A percentile compares a stretch with the other conserved stretches of the same genome.
phyloP scores from a whole-genome alignment of 306 rosid genomes.

The Castanospermum australe region DNA sequence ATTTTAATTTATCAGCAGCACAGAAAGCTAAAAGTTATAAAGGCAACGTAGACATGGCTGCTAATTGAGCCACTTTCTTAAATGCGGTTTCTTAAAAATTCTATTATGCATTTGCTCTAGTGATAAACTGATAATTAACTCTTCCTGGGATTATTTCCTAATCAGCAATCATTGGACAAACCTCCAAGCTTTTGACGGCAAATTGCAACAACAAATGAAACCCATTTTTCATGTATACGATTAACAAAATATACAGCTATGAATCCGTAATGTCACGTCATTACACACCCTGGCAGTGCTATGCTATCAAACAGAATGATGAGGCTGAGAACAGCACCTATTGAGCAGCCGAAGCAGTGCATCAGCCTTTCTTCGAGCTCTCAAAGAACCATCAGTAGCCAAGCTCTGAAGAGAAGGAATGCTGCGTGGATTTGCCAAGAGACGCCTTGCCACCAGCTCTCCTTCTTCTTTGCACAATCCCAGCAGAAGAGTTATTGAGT shows the following conservation, averaged over 20 bases:
- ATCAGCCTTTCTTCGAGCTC: slow-evolving; percentile 80
- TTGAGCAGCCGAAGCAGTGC: slow-evolving; percentile 80
- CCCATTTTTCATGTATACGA: slow-evolving; percentile 23
- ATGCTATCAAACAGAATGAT: slow-evolving; percentile 39
- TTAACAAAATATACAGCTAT: slow-evolving; percentile 45
- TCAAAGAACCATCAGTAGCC: slow-evolving; percentile 74
- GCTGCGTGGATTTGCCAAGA: slow-evolving; percentile 76
- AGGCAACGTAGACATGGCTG: background rate
- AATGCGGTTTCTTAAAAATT: background rate
- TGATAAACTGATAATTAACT: background rate
- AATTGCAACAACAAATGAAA: slow-evolving; percentile 15
- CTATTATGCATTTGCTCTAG: background rate
- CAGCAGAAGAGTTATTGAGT: slow-evolving; percentile 66
- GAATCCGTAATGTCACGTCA: background rate
- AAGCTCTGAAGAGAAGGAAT: slow-evolving; percentile 84
- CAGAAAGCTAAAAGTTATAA: background rate
- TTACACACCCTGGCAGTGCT: background rate
- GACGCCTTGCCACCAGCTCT: slow-evolving; percentile 63
- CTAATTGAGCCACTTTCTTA: background rate
- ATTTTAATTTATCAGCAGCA: background rate
- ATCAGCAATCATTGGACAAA: background rate
- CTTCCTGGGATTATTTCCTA: background rate
- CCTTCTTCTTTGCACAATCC: slow-evolving; percentile 91
- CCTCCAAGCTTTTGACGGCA: background rate
- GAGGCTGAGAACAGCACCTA: slow-evolving; percentile 75